phyloP scores from a whole-genome alignment of 202 grass and related monocot genomes.

The Brachypodium distachyon region DNA sequence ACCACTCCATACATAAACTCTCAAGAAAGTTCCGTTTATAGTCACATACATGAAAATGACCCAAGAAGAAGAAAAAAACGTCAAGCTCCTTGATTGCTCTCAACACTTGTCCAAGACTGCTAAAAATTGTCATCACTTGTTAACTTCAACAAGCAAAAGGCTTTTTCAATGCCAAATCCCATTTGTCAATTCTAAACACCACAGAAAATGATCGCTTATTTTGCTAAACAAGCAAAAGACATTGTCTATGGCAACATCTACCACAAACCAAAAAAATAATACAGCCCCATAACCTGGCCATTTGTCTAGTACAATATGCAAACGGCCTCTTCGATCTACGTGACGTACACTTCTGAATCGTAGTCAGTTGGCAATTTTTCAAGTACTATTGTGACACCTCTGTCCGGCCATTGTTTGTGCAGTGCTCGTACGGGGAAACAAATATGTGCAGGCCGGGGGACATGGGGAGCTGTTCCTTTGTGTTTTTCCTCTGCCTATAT shows the following conservation, averaged over 20 bases:
- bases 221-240: background rate
- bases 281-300: background rate
- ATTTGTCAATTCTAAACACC: too few species aligned
- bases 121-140: too few species aligned
- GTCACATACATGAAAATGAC: background rate
- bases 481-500: background rate
- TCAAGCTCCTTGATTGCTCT: background rate
- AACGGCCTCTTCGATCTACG: background rate
- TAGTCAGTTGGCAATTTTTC: background rate
- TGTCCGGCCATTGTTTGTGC: background rate
- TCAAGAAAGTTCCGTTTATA: background rate
- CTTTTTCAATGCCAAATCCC: too few species aligned
- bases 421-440: background rate
- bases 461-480: conserved; percentile 29
- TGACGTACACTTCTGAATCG: background rate
- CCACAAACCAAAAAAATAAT: background rate
- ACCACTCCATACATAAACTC: background rate
- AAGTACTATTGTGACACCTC: background rate
- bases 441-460: conserved; percentile 17
- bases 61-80: background rate
- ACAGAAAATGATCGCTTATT: background rate
- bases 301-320: background rate
- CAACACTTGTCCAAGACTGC: background rate
- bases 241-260: background rate
- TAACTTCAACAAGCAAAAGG: too few species aligned